Evolutionary conservation across 2,329 filamentous ascomycete genomes (phyloP), one percentile per base, ranked within the genome.

Genomic region (Claviceps quebecensis): DNA sequence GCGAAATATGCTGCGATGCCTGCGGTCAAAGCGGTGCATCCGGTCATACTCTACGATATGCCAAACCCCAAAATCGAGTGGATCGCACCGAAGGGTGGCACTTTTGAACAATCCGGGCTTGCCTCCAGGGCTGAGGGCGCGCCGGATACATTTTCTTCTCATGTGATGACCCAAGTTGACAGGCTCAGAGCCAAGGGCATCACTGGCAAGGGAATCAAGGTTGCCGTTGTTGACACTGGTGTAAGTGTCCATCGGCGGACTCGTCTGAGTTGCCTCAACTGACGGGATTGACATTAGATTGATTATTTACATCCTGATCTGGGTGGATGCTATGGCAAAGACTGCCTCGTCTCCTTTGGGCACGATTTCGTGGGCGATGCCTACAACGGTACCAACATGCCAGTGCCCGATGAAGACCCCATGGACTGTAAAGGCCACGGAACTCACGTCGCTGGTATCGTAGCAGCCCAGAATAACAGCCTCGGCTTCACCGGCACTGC

Each of bases 231-330:
- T 29, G 76, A 79, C 59, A 75, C 70, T 22, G 76, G 76, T 59
- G 73, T 75, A 69, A 64, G 73, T 68, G 0, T 26, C 3, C 16
- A n/a, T 48, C 45, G 6, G 4, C n/a, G 7, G 1, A 5, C 3
- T 34, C 1, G 7, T 4, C 9, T 14, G 14, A 47, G 14, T 8
- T 26, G 8, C 8, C 8, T 26, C 39, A 45, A 13, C 23, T 38
- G 13, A 52, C 14, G 8, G 14, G 5, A 11, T 2, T 34, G 1
- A n/a, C 19, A 37, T 26, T 44, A 75, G 73, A 66, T 81, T 47
- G 81, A 84, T 60, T 84, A 83, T 59, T 72, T 67, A 1, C 80
- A 84, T 58, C 76, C 79, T 1, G 77, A 77, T 29, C 72, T 85
- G 0, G 81, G 81, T 14, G 79, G 78, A 46, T 80, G 80, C 58